A percentile compares a stretch with the other conserved stretches of the same genome.
phyloP scores from a whole-genome alignment of 768 basidiomycete species.

The Terana coerulea region DNA sequence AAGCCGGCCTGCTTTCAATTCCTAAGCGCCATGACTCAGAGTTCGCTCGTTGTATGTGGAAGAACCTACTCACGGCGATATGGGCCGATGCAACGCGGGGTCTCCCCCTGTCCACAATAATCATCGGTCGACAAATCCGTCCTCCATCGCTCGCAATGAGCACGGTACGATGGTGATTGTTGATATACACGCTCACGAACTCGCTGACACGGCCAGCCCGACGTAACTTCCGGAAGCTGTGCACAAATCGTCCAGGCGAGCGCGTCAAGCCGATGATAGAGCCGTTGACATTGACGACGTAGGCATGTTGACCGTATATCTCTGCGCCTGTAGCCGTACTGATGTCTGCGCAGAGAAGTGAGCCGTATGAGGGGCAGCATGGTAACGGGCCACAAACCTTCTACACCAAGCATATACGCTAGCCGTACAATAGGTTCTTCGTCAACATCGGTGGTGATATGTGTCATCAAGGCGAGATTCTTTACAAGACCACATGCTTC shows the following conservation, averaged over 20 bases:
- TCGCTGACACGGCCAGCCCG: conserved; percentile 91
- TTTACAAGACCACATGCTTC: conserved; percentile 99
- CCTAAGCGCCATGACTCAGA: too few relatives aligned
- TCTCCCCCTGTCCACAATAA: conserved; percentile 84
- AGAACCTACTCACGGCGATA: conserved; percentile 52
- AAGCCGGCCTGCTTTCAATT: conserved; percentile 72
- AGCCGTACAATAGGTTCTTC: conserved; percentile 90
- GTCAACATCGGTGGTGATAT: conserved; percentile 98
- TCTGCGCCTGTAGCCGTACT: conserved; percentile 89
- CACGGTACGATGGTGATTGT: conserved; percentile 91
- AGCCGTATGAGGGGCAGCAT: neutral
- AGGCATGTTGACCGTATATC: conserved; percentile 90
- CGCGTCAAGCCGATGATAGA: conserved; percentile 92
- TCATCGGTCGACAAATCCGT: conserved; percentile 94
- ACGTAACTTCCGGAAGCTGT: conserved; percentile 87
- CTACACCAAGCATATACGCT: conserved; percentile 94
- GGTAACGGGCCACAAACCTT: conserved; percentile 52
- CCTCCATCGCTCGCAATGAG: conserved; percentile 98
- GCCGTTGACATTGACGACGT: conserved; percentile 96
- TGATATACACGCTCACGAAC: conserved; percentile 95
- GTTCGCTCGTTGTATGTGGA: conserved; percentile 11
- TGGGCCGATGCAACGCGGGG: conserved; percentile 80
- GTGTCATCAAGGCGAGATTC: conserved; percentile 98
- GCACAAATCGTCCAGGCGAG: conserved; percentile 79
- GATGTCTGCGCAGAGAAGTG: conserved; percentile 56